phyloP scores from a whole-genome alignment of 441 rosid genomes.

The Pelargonium cotyledonis region DNA sequence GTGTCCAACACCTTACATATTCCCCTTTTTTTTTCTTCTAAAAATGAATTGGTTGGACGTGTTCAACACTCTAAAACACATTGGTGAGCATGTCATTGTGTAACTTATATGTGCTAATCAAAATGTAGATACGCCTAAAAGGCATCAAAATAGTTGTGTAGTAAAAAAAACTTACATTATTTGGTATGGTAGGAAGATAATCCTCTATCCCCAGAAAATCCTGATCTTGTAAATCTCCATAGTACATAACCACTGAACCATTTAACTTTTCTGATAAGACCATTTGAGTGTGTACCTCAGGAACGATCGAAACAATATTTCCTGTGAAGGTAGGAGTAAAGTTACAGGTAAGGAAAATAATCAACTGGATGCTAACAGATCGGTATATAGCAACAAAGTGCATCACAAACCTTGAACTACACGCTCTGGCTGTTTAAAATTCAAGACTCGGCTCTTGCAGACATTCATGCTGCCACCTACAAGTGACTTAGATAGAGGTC shows the following conservation, averaged over 20 bases:
- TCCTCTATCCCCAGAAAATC: constrained; percentile 75
- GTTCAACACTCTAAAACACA: too few species aligned
- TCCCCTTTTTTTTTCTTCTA: too few species aligned
- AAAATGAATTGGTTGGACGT: too few species aligned
- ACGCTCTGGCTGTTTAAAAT: constrained; percentile 45
- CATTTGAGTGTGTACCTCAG: constrained; percentile 44
- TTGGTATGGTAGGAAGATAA: constrained; percentile 67
- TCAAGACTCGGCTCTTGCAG: constrained; percentile 63
- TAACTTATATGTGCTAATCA: too few species aligned
- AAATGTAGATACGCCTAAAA: not conserved
- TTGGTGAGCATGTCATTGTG: too few species aligned
- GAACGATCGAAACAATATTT: constrained; percentile 36
- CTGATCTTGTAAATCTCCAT: constrained; percentile 72
- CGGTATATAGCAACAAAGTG: constrained; percentile 18
- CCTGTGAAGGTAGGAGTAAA: constrained; percentile 32
- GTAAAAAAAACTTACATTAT: constrained; percentile 56
- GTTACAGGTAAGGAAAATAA: constrained; percentile 14
- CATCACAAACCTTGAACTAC: constrained; percentile 54
- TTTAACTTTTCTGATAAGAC: constrained; percentile 71
- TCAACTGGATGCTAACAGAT: constrained; percentile 14
- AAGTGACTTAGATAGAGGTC: constrained; percentile 66
- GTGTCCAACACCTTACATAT: too few species aligned
- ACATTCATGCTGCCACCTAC: constrained; percentile 73
- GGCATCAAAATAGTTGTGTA: not conserved
- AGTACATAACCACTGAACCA: constrained; percentile 78